Percentiles rank a stretch among this genome's conserved stretches.
Conservation (phyloP, 176 grass and related monocot genomes). For the Bonia amplexicaulis region DNA sequence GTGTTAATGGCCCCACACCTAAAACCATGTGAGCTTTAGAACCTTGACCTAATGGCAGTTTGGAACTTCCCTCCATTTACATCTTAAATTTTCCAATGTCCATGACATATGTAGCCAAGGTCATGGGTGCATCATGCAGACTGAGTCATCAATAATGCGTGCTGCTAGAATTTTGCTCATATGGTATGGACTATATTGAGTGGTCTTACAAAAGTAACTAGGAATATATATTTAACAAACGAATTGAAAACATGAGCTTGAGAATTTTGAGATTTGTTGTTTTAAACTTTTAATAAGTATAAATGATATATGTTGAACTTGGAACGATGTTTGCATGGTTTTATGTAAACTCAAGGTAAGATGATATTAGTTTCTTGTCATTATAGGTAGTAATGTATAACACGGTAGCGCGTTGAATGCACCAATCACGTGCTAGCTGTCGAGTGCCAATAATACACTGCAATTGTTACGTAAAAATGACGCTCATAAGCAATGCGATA, state of each 20-base stretch:
- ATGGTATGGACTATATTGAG: neutral
- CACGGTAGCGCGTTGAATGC: neutral
- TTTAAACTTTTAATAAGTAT: neutral
- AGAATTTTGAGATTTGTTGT: neutral
- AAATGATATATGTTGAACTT: no score
- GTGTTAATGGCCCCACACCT: neutral
- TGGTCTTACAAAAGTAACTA: neutral
- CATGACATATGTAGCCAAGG: neutral
- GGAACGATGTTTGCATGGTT: no score
- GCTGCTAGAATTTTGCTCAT: no score
- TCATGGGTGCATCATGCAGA: neutral
- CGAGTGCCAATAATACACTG: neutral
- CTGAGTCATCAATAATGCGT: no score
- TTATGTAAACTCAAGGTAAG: no score
- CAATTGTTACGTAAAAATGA: no score
- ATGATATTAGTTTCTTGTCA: no score
- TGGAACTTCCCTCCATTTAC: neutral
- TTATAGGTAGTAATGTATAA: neutral
- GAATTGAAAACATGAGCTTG: neutral
- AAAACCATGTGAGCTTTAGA: slow-evolving; percentile 25
- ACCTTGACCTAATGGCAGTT: slow-evolving; percentile 4
- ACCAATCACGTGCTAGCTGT: neutral
- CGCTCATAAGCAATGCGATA: no score
- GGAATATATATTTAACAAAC: no score
- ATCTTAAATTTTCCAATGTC: neutral